Evolutionary conservation across 31 red algal species (phyloP).

Genomic region (Odonthalia washingtoniensis): DNA sequence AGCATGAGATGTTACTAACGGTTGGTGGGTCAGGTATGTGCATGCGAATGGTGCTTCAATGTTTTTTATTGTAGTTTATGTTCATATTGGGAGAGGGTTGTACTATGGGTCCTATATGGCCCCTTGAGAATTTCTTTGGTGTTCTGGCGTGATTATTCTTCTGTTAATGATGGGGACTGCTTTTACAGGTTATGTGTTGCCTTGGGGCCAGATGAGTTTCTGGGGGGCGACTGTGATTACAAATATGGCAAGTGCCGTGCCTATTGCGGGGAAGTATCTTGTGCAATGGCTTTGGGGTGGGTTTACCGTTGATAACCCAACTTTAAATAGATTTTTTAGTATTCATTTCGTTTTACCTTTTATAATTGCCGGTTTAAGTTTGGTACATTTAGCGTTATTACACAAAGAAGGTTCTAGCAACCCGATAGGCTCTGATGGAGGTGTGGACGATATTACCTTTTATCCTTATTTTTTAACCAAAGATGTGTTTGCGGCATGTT

Average conservation of each 20-base stretch:
- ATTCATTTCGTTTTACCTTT: neutral
- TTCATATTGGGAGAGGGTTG: constrained; percentile 21
- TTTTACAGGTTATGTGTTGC: neutral
- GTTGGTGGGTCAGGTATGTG: constrained; percentile 29
- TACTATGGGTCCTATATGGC: constrained; percentile 33
- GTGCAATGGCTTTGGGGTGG: too few species aligned
- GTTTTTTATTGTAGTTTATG: constrained; percentile 48
- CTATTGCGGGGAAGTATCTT: too few species aligned
- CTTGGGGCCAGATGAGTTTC: neutral
- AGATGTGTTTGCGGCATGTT: neutral
- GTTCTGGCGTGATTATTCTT: neutral
- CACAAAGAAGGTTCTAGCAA: constrained; percentile 32
- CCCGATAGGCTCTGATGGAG: constrained; percentile 14
- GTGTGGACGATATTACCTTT: constrained; percentile 23
- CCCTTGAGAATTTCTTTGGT: constrained; percentile 6
- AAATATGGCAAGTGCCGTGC: too few species aligned
- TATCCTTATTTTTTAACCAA: neutral
- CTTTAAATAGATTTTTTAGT: too few species aligned
- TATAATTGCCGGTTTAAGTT: constrained; percentile 24
- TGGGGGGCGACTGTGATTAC: neutral
- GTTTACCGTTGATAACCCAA: too few species aligned
- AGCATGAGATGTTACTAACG: constrained; percentile 32
- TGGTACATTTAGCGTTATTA: constrained; percentile 32
- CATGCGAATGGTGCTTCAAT: constrained; percentile 48
- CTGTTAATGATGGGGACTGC: neutral